These are phyloP conservation scores for Abrus precatorius DNA, from an alignment of 306 rosid species.

Conservation along the genomic window DNA sequence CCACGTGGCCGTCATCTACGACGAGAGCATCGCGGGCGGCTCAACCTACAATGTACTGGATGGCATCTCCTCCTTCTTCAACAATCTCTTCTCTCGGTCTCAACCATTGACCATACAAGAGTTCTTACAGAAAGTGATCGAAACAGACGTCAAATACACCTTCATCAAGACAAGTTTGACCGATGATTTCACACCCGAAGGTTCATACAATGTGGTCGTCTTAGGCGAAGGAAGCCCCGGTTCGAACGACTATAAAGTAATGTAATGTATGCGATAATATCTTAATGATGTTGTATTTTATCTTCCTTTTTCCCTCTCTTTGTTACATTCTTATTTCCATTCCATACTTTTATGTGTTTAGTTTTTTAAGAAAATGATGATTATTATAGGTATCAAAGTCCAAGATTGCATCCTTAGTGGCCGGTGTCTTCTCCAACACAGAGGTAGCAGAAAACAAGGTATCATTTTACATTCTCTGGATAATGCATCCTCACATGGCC, in stretches of 20 bases:
- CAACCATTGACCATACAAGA: constrained; percentile 68
- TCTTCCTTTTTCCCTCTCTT: background rate
- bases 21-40: constrained; percentile 44
- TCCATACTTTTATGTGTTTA: constrained; percentile 8
- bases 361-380: background rate
- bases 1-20: constrained; percentile 86
- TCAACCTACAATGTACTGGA: constrained; percentile 91
- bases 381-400: constrained; percentile 73
- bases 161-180: constrained; percentile 86
- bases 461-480: constrained; percentile 34
- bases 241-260: constrained; percentile 98
- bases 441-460: constrained; percentile 95
- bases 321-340: constrained; percentile 37
- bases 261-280: constrained; percentile 94
- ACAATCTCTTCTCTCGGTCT: constrained; percentile 74
- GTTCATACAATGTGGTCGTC: constrained; percentile 80
- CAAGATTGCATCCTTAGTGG: constrained; percentile 86
- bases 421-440: constrained; percentile 91
- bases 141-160: constrained; percentile 81
- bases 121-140: constrained; percentile 74
- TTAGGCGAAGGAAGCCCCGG: constrained; percentile 72
- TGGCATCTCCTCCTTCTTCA: constrained; percentile 87
- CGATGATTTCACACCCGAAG: constrained; percentile 80
- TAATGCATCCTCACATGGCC: background rate
- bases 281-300: constrained; percentile 48